Base-by-base conservation (phyloP, 2,329 filamentous ascomycete species). In the Colletotrichum trifolii region DNA sequence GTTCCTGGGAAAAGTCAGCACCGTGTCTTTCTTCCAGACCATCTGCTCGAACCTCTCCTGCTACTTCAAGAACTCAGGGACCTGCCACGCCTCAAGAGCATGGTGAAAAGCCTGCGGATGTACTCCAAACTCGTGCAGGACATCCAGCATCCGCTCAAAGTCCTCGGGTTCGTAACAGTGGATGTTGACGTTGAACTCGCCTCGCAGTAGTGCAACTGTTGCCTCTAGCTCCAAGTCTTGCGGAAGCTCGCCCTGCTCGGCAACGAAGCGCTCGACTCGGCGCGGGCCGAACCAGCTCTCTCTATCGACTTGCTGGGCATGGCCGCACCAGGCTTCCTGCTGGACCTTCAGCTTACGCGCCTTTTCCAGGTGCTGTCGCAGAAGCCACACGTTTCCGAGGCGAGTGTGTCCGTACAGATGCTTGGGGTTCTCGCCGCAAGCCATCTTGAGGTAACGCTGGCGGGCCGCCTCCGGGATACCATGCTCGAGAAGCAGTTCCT, bases 151-250 rank as follows among this genome's bases (percentile, higher is more conserved):
- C 36, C 78, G 76, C 61, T 80, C 77, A 43, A 82, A 71, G 63
- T 82, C 80, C 52, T 81, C 74, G 1, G 77, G 72, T 64, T 80
- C 75, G 58, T 82, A 82, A 69, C 79, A 81, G 70, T 82, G 80
- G 33, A 79, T 74, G 57, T 82, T 79, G 55, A 82, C 71, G 12
- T 74, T 75, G 17, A 81, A 73, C 49, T 76, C 73, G 4, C 79
- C 79, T n/a, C 78, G 71, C 15, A 82, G 69, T 54, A 82, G 71
- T 3, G 73, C 78, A 15, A 78, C 73, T 1, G 76, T 76, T 8
- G 77, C 76, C 15, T 82, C 79, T 8, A 79, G 73, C 60, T 80
- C 75, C 11, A 81, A 60, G 17, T 76, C 73, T 38, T 77, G 73
- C 0, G 77, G 75, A n/a, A 71, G 69, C 2, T 58, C 67, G 15